These are phyloP conservation scores for Beauveria asiatica DNA, from an alignment of 2,329 filamentous ascomycete genomes.

Conservation along the genomic window DNA sequence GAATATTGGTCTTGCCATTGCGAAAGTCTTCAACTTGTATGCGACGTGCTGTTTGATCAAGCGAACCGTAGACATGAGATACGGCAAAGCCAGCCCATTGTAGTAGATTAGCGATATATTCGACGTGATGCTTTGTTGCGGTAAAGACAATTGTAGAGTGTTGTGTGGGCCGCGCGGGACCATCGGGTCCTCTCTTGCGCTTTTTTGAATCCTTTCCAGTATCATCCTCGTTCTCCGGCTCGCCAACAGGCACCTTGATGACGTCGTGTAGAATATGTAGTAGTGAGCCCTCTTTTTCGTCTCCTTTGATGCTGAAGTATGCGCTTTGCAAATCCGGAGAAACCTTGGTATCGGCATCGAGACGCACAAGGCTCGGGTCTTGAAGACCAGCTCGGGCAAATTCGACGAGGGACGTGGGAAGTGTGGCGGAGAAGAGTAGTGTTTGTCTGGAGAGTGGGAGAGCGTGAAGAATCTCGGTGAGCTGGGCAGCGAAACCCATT, in stretches of 20 bases:
- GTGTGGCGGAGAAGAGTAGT: constrained; percentile 86
- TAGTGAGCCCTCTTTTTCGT: constrained; percentile 88
- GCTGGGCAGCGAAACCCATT: constrained; percentile 93
- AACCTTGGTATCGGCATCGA: constrained; percentile 92
- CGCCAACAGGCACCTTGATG: constrained; percentile 76
- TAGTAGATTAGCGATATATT: constrained; percentile 82
- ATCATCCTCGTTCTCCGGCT: constrained; percentile 43
- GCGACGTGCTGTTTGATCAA: constrained; percentile 89
- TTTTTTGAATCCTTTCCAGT: constrained; percentile 53
- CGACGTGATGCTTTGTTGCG: constrained; percentile 94
- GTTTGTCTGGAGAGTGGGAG: constrained; percentile 81
- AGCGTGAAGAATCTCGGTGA: constrained; percentile 87
- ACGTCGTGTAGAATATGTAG: constrained; percentile 84
- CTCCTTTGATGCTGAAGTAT: constrained; percentile 87
- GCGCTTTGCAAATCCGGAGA: constrained; percentile 93
- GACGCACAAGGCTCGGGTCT: constrained; percentile 79
- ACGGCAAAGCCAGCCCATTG: constrained; percentile 74
- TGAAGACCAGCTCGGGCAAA: constrained; percentile 90
- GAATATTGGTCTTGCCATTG: constrained; percentile 72
- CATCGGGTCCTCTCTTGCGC: constrained; percentile 54
- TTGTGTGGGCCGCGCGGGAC: constrained; percentile 61
- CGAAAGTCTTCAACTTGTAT: constrained; percentile 89
- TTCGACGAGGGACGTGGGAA: constrained; percentile 90
- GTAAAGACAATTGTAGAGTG: constrained; percentile 94
- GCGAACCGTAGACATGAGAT: constrained; percentile 87